A percentile compares a stretch with the other conserved stretches of the same genome.
phyloP scores from a whole-genome alignment of 441 rosid genomes.

The Mallotus repandus region DNA sequence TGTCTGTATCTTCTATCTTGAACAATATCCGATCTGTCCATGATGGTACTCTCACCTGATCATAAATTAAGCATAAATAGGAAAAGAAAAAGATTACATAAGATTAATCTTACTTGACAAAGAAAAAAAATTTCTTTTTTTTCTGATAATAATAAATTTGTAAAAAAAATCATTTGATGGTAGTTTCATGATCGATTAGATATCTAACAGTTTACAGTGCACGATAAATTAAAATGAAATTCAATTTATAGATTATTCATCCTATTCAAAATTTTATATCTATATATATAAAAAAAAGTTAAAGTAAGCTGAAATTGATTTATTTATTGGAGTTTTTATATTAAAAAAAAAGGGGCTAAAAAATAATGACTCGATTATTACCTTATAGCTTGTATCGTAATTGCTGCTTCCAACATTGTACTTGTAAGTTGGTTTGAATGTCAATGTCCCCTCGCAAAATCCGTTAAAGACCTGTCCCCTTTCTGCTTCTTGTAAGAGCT shows the following conservation, averaged over 20 bases:
- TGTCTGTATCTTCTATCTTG: constrained; percentile 46
- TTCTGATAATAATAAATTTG: no score
- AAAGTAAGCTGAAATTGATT: no score
- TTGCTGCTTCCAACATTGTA: constrained; percentile 57
- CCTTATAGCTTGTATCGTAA: constrained; percentile 68
- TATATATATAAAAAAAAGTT: no score
- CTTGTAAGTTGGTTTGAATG: constrained; percentile 75
- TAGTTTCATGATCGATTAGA: no score
- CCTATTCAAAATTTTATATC: no score
- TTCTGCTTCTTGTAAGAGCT: constrained; percentile 69
- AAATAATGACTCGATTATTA: not conserved
- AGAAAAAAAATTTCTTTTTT: no score
- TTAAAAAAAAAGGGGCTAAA: no score
- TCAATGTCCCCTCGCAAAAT: constrained; percentile 54
- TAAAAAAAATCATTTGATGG: no score
- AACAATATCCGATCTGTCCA: constrained; percentile 77
- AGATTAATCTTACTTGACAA: not conserved
- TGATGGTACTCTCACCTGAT: constrained; percentile 62
- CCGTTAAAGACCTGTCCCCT: constrained; percentile 65
- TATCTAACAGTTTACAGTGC: no score
- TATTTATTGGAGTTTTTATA: no score
- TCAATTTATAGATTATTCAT: no score
- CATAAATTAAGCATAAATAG: not conserved
- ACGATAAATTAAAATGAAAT: no score
- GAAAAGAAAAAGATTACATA: not conserved